Conservation (phyloP, 805 yeast genomes). For the Candida silvatica region DNA sequence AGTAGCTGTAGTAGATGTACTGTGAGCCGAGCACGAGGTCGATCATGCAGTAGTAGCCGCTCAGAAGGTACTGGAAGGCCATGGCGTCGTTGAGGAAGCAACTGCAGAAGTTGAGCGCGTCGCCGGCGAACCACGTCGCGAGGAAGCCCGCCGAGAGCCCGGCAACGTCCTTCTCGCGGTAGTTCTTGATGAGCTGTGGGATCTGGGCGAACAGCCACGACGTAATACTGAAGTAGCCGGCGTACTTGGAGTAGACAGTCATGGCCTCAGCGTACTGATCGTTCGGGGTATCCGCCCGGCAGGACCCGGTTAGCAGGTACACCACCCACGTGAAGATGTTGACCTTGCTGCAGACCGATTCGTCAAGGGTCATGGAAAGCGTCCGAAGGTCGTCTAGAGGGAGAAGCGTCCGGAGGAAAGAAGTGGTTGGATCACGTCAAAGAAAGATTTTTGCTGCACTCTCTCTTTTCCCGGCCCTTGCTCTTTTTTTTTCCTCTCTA, state of each 20-base stretch:
- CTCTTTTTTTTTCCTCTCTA: too few relatives aligned
- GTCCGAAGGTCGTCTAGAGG: too few relatives aligned
- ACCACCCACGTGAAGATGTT: slow-evolving; percentile 15
- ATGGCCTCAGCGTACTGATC: slow-evolving; percentile 9
- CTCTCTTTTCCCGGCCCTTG: too few relatives aligned
- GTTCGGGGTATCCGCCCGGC: slow-evolving; percentile 6
- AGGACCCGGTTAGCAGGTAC: slow-evolving; percentile 19
- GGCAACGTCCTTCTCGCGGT: slow-evolving; percentile 50
- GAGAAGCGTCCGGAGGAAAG: too few relatives aligned
- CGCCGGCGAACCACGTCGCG: slow-evolving; percentile 59
- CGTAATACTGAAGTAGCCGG: slow-evolving; percentile 33
- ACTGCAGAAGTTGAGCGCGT: slow-evolving; percentile 42
- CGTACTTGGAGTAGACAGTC: slow-evolving; percentile 14
- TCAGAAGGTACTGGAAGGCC: slow-evolving; percentile 37
- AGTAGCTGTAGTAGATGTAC: slow-evolving; percentile 37
- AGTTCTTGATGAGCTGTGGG: slow-evolving; percentile 60
- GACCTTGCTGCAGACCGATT: slow-evolving; percentile 10
- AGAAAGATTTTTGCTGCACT: too few relatives aligned
- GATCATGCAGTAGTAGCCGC: slow-evolving; percentile 39
- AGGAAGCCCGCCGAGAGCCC: slow-evolving; percentile 59
- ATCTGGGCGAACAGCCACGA: slow-evolving; percentile 71
- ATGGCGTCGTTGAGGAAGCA: slow-evolving; percentile 39
- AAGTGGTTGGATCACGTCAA: too few relatives aligned
- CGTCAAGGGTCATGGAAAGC: too few relatives aligned
- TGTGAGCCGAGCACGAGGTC: slow-evolving; percentile 38